These are phyloP conservation scores for Cystofilobasidium macerans DNA, from an alignment of 768 basidiomycete genomes.

Conservation along the genomic window DNA sequence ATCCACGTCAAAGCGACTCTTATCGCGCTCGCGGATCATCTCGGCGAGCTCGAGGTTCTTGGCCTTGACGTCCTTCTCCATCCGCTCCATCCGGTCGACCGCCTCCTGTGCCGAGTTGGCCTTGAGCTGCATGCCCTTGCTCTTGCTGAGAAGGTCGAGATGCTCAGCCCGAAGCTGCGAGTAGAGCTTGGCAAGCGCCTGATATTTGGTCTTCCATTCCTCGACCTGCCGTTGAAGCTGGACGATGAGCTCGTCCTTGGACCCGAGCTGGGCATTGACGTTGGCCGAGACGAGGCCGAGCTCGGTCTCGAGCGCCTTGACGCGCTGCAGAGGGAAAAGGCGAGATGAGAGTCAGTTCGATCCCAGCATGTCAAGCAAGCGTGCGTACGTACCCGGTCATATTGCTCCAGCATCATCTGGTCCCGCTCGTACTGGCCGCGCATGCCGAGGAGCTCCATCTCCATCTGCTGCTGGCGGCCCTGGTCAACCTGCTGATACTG, in stretches of 20 bases:
- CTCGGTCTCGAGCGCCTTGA: slow-evolving; percentile 89
- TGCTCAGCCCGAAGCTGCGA: slow-evolving; percentile 96
- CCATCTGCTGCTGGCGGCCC: slow-evolving; percentile 61
- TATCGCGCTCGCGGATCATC: slow-evolving; percentile 95
- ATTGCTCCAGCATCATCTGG: slow-evolving; percentile 93
- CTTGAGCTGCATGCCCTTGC: slow-evolving; percentile 93
- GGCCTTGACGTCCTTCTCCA: slow-evolving; percentile 96
- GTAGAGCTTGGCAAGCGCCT: slow-evolving; percentile 94
- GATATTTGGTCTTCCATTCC: slow-evolving; percentile 96
- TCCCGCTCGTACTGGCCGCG: slow-evolving; percentile 95
- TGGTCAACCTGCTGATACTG: slow-evolving; percentile 55
- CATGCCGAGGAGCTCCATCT: slow-evolving; percentile 82
- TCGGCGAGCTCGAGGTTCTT: slow-evolving; percentile 97
- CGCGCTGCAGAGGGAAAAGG: slow-evolving; percentile 62
- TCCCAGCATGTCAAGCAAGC: background rate
- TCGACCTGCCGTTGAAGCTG: slow-evolving; percentile 94
- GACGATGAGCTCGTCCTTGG: slow-evolving; percentile 91
- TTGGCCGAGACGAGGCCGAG: slow-evolving; percentile 62
- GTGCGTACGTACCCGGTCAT: slow-evolving; percentile 63
- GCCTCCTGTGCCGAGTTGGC: slow-evolving; percentile 98
- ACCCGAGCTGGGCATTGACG: slow-evolving; percentile 68
- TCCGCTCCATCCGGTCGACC: slow-evolving; percentile 94
- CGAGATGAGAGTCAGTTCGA: slow-evolving; percentile 21
- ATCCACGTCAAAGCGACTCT: slow-evolving; percentile 90
- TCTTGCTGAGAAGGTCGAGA: slow-evolving; percentile 90